These are phyloP conservation scores for Agroathelia rolfsii DNA, from an alignment of 1,284 basidiomycete genomes.

Conservation along the genomic window DNA sequence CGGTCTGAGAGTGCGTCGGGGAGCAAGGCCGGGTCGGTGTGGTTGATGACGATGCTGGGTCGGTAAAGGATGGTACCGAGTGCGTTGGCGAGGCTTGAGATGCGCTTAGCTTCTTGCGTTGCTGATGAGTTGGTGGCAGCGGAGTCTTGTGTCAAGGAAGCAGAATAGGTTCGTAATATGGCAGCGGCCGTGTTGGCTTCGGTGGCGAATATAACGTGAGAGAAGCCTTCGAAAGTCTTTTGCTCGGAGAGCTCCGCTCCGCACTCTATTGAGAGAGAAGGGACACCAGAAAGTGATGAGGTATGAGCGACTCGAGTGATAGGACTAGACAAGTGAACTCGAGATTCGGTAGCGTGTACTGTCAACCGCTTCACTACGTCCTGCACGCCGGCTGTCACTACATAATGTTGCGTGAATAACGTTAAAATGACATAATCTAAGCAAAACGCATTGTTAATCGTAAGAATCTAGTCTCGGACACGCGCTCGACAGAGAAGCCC, in stretches of 20 bases:
- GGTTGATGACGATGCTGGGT: constrained; percentile 55
- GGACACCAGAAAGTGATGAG: constrained; percentile 17
- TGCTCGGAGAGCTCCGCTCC: no score
- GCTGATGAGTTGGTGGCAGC: no score
- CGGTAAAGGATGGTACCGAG: no score
- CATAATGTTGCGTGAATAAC: constrained; percentile 50
- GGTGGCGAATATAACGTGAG: constrained; percentile 61
- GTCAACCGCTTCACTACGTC: constrained; percentile 42
- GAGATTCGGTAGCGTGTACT: constrained; percentile 25
- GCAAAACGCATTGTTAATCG: constrained; percentile 2
- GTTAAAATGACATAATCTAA: constrained; percentile 58
- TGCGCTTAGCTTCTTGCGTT: constrained; percentile 21
- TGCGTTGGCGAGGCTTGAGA: no score
- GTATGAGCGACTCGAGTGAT: constrained; percentile 36
- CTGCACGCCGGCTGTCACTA: constrained; percentile 42
- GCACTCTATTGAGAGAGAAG: no score
- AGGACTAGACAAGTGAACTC: constrained; percentile 44
- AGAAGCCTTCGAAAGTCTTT: constrained; percentile 36
- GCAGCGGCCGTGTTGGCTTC: constrained; percentile 52
- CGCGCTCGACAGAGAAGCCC: constrained; percentile 1
- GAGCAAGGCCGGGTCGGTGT: constrained; percentile 50
- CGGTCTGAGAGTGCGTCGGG: constrained; percentile 38
- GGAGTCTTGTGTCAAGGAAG: constrained; percentile 20
- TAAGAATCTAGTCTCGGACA: neutral
- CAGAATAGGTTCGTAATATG: constrained; percentile 33